Percentiles rank a stretch among this genome's conserved stretches.
phyloP scores from a whole-genome alignment of 2,329 filamentous ascomycete genomes.

The Sclerotinia nivalis region DNA sequence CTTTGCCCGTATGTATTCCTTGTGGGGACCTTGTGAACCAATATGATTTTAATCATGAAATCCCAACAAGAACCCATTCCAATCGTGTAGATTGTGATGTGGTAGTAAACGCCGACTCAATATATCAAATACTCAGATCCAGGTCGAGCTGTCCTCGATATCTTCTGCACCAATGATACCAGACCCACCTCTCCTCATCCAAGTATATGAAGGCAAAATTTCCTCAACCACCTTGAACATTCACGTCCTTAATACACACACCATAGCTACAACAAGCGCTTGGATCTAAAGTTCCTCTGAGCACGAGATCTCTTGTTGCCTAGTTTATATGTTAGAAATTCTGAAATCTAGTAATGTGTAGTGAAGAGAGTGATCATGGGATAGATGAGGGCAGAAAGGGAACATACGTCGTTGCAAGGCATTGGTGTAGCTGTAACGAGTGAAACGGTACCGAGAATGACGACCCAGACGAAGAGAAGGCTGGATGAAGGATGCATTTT shows the following conservation, averaged over 20 bases:
- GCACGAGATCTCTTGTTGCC: slow-evolving; percentile 23
- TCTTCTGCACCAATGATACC: not conserved
- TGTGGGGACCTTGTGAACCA: not conserved
- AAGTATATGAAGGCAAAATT: not conserved
- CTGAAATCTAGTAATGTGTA: not conserved
- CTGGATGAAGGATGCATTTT: slow-evolving; percentile 12
- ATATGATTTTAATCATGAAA: not conserved
- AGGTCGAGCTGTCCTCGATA: not conserved
- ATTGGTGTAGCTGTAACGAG: slow-evolving; percentile 20
- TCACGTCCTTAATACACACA: slow-evolving; percentile 7
- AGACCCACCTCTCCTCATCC: not conserved
- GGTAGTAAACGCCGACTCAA: not conserved
- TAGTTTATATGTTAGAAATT: not conserved
- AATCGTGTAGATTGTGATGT: no score
- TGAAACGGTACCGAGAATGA: slow-evolving; percentile 11
- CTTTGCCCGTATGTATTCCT: not conserved
- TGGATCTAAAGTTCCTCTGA: slow-evolving; percentile 19
- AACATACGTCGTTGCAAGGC: slow-evolving; percentile 19
- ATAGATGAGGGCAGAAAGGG: not conserved
- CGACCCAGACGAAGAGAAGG: slow-evolving; percentile 17
- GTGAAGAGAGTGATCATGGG: not conserved
- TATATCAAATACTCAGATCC: not conserved
- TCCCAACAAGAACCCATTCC: not conserved
- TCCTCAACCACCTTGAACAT: slow-evolving; percentile 15
- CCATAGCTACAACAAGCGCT: slow-evolving; percentile 24